Base-by-base conservation (phyloP, 2,329 filamentous ascomycete genomes). In the Arthrocladium fulminans region DNA sequence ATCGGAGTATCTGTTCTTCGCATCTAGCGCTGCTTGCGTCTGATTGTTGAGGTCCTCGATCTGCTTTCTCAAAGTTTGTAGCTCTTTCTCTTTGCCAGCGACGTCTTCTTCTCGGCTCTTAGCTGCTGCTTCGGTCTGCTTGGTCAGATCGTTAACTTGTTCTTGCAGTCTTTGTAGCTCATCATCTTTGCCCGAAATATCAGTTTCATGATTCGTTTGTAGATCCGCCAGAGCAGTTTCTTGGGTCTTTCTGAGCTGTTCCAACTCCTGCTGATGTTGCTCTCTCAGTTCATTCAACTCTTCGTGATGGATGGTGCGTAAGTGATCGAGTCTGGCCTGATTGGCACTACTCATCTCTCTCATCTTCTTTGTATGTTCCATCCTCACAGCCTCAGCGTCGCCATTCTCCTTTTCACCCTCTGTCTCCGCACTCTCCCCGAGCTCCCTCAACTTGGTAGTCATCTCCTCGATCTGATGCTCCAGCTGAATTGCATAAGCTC, bases 211-310 rank as follows among this genome's bases (percentile, higher is more conserved):
- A 23, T 13, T 24, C 30, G 12, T 34, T 22, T 22, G 53, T 37
- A 67, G 59, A 56, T 68, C 69, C 45, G 69, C 65, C 51, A 75
- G 67, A 42, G 74, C 72, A 39, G 71, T 68, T 40, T 69, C 66
- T 50, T 67, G 64, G 29, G 62, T 63, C 15, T 62, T 61, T 12
- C 65, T 67, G 45, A 69, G 65, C 43, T 70, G 70, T 57, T 74
- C 70, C n/a, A 57, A 6, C 39, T 51, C 45, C 13, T 52, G 43
- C 19, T 55, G 24, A 45, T 59, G 56, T 8, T 51, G 39, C 17
- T 63, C 61, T 10, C 65, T 67, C 46, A 69, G 65, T 43, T 70
- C 71, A 57, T 74, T 70, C 17, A 57, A 3, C 38, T 51, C 50
- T 9, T 51, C 45, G 17, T 54, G 30, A 38, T 59, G 56, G 4